Percentiles rank a stretch among this genome's conserved stretches.
Conservation (phyloP, 2,329 filamentous ascomycete species). For the Hypoxylon sp. region DNA sequence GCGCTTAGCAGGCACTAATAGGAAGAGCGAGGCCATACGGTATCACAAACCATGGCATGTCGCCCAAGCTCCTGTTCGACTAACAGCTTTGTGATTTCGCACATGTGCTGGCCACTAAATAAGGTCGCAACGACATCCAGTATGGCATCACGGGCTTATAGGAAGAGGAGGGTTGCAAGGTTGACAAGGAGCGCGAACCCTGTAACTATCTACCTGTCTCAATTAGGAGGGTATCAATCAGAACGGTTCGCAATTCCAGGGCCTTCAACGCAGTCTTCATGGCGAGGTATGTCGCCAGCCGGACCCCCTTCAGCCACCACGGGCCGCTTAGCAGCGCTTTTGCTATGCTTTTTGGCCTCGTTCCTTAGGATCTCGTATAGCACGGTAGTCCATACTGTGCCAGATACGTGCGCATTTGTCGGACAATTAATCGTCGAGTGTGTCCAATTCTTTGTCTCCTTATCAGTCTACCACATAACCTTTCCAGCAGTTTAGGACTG, state of each 20-base stretch:
- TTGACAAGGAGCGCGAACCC: conserved; percentile 15
- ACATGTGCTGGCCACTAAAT: conserved; percentile 61
- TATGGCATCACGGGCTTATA: conserved; percentile 63
- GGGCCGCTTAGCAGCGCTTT: conserved; percentile 58
- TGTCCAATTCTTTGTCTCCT: conserved; percentile 60
- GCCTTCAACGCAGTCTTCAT: conserved; percentile 65
- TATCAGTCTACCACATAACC: conserved; percentile 61
- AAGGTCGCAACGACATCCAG: conserved; percentile 62
- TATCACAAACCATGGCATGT: conserved; percentile 47
- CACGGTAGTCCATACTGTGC: conserved; percentile 64
- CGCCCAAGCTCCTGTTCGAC: conserved; percentile 63
- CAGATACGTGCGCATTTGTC: conserved; percentile 60
- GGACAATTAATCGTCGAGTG: conserved; percentile 56
- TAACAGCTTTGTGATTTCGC: conserved; percentile 63
- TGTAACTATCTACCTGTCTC: background rate
- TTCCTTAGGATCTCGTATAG: conserved; percentile 67
- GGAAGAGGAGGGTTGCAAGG: conserved; percentile 64
- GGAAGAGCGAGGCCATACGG: conserved; percentile 47
- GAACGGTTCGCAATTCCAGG: conserved; percentile 57
- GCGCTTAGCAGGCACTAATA: conserved; percentile 50
- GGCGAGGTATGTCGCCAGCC: conserved; percentile 61
- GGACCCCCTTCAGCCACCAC: conserved; percentile 59
- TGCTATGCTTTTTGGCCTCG: conserved; percentile 63
- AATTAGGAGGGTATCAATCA: background rate
- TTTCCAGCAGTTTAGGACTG: conserved; percentile 55